These are phyloP conservation scores for Viridothelium virens DNA, from an alignment of 495 filamentous ascomycete genomes.

Conservation along the genomic window DNA sequence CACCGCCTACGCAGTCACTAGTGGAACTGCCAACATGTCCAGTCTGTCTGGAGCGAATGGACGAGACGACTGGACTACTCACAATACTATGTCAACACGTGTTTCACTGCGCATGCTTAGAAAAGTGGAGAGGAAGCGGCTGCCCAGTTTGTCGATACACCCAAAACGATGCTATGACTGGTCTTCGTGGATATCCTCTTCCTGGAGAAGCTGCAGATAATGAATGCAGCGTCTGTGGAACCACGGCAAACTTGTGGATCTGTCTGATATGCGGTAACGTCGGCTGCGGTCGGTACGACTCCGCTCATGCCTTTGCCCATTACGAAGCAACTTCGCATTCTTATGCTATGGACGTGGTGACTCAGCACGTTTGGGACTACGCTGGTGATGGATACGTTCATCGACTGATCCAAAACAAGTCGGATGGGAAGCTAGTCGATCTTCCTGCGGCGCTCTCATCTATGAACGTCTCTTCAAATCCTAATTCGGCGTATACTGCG, in stretches of 20 bases:
- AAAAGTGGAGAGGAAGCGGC: slow-evolving; percentile 90
- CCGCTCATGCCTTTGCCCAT: slow-evolving; percentile 87
- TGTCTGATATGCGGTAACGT: slow-evolving; percentile 84
- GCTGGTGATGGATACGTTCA: slow-evolving; percentile 91
- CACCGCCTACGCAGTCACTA: slow-evolving; percentile 82
- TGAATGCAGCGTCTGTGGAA: slow-evolving; percentile 67
- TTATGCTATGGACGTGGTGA: slow-evolving; percentile 85
- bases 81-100: slow-evolving; percentile 97
- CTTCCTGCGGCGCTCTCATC: slow-evolving; percentile 46
- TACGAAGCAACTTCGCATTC: slow-evolving; percentile 83
- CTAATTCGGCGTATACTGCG: slow-evolving; percentile 28
- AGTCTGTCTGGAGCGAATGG: slow-evolving; percentile 96
- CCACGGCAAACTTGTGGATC: slow-evolving; percentile 77
- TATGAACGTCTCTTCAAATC: slow-evolving; percentile 26
- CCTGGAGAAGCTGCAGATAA: slow-evolving; percentile 36
- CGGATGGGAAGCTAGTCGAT: slow-evolving; percentile 83
- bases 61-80: slow-evolving; percentile 87
- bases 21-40: slow-evolving; percentile 93
- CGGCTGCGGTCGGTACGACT: slow-evolving; percentile 89
- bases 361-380: slow-evolving; percentile 97
- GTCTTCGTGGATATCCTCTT: not conserved
- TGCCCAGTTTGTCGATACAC: slow-evolving; percentile 95
- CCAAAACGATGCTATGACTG: slow-evolving; percentile 28
- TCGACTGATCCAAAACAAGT: slow-evolving; percentile 84
- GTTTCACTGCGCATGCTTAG: slow-evolving; percentile 93